Evolutionary conservation across 1,284 basidiomycete species (phyloP), one percentile per base, ranked within the genome.

Genomic region (Calocybe gambosa): DNA sequence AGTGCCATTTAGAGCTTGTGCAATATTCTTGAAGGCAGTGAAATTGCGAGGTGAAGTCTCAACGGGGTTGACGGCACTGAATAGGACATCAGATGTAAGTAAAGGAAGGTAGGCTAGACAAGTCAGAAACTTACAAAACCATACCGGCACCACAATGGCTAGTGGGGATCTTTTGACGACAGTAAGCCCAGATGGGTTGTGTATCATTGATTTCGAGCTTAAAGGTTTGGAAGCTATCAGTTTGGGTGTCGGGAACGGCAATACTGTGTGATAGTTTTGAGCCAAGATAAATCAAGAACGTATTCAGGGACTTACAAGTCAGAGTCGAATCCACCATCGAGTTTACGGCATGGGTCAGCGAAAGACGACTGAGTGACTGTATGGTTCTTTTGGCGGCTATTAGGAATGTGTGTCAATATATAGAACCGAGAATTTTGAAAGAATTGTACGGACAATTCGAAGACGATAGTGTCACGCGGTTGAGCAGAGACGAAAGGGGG

Each of bases 361-460:
- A 84, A 84, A 10, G 75, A 70, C 9, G 79, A 80, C 59, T 82
- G 80, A n/a, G 80, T 82, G 34, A 77, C 75, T n/a, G 78, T 78
- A 64, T 83, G 80, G 62, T 82, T 82, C 68, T 79, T 81, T 57
- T 70, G 65, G 50, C 71, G 71, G 71, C 75, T 77, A 51, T 42
- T 47, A 47, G 34, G 13, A 21, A 38, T 40, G 37, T 34, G 9
- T 23, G 28, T 46, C 38, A 50, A 33, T 46, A 45, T 40, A 2
- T 23, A 37, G 21, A 38, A 9, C 35, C 7, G 25, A 31, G 12
- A 10, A 34, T 23, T 3, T 36, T 19, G 2, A 36, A 46, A 39
- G 46, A 21, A 39, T 15, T 45, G n/a, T 19, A 67, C 74, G 39
- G 60, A 78, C 75, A 82, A 82, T 60, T 77, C 67, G 64, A 82